These are phyloP conservation scores for Apodospora peruviana DNA, from an alignment of 495 filamentous ascomycete species.

Conservation along the genomic window DNA sequence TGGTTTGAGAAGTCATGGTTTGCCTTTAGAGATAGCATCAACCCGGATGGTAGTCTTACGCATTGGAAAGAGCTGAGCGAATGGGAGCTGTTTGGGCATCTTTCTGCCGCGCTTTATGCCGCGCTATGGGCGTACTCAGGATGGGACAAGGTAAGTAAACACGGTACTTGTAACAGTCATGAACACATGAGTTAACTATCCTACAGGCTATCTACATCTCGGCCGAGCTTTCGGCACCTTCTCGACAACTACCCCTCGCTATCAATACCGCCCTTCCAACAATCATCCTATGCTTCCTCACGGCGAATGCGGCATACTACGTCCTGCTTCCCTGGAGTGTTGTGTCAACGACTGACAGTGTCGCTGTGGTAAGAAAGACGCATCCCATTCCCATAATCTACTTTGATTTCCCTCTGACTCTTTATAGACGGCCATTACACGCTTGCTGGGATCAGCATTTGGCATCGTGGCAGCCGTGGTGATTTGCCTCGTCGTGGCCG, in stretches of 20 bases:
- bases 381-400: background rate
- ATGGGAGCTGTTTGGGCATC: slow-evolving; percentile 50
- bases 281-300: slow-evolving; percentile 49
- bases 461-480: slow-evolving; percentile 42
- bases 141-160: slow-evolving; percentile 50
- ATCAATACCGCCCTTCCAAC: slow-evolving; percentile 51
- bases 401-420: background rate
- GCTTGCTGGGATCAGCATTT: slow-evolving; percentile 42
- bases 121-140: slow-evolving; percentile 55
- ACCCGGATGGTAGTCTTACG: slow-evolving; percentile 41
- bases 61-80: slow-evolving; percentile 39
- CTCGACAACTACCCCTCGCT: slow-evolving; percentile 48
- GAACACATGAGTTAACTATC: background rate
- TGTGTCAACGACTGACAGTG: slow-evolving; percentile 46
- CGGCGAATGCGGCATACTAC: slow-evolving; percentile 51
- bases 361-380: slow-evolving; percentile 47
- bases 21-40: slow-evolving; percentile 33
- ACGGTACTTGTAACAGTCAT: background rate
- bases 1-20: slow-evolving; percentile 52
- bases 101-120: slow-evolving; percentile 48
- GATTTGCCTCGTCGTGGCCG: slow-evolving; percentile 48
- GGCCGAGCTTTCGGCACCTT: slow-evolving; percentile 44
- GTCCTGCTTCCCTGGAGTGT: slow-evolving; percentile 50
- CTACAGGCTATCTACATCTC: slow-evolving; percentile 49
- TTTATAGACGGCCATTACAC: slow-evolving; percentile 45